These are phyloP conservation scores for Fusarium cicatricum DNA, from an alignment of 2,329 filamentous ascomycete genomes.

Conservation along the genomic window DNA sequence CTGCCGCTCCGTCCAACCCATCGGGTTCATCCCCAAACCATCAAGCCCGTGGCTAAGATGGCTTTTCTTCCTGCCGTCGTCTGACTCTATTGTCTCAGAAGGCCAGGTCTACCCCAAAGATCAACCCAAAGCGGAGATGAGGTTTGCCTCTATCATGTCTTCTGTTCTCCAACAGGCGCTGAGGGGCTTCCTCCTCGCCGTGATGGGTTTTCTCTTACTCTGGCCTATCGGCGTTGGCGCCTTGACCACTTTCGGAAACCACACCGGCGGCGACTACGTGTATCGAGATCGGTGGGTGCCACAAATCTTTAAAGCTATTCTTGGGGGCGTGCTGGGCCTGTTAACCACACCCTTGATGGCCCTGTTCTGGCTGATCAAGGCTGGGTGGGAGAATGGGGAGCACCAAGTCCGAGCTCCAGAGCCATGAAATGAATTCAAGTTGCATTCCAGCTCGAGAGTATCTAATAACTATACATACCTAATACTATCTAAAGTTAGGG, in stretches of 20 bases:
- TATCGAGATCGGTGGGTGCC: conserved; percentile 56
- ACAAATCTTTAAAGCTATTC: conserved; percentile 59
- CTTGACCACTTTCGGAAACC: conserved; percentile 50
- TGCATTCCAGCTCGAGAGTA: too few species aligned
- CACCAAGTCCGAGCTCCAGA: background rate
- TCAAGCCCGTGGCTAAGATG: conserved; percentile 48
- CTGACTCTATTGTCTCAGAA: background rate
- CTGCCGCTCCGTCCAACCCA: conserved; percentile 54
- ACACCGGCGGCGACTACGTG: conserved; percentile 52
- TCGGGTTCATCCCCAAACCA: conserved; percentile 55
- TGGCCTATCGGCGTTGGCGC: conserved; percentile 56
- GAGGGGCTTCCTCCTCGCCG: conserved; percentile 40
- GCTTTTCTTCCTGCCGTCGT: conserved; percentile 40
- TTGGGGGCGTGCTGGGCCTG: conserved; percentile 56
- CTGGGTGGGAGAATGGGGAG: conserved; percentile 51
- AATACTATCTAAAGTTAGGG: too few species aligned
- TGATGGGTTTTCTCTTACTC: conserved; percentile 52
- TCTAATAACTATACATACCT: too few species aligned
- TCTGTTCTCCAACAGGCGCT: conserved; percentile 43
- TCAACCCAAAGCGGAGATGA: background rate
- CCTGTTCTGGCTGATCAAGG: conserved; percentile 59
- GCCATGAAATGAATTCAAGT: too few species aligned
- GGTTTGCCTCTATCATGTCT: background rate
- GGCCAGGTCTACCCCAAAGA: background rate
- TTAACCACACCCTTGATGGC: conserved; percentile 58